Evolutionary conservation across 345 rosid genomes (phyloP).

Genomic region (Salix exigua): DNA sequence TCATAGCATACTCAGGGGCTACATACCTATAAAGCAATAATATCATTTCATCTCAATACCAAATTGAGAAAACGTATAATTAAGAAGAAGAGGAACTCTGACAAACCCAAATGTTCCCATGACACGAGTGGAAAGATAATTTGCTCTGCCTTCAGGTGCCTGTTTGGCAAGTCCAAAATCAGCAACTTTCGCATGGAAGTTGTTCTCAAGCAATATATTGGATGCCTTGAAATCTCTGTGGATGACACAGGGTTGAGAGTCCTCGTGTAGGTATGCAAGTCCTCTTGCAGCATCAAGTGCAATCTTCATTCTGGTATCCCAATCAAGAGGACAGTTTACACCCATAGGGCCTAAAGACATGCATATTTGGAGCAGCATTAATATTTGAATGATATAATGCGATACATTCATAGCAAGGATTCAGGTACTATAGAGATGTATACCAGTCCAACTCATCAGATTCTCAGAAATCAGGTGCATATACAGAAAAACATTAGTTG

Average conservation of each 20-base stretch:
- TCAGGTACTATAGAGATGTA: background rate
- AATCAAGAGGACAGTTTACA: slow-evolving; percentile 83
- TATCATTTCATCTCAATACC: background rate
- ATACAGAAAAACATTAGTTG: background rate
- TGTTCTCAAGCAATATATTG: slow-evolving; percentile 91
- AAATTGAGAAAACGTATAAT: background rate
- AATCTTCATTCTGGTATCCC: slow-evolving; percentile 98
- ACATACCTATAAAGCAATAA: slow-evolving; percentile 61
- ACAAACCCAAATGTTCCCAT: slow-evolving; percentile 99
- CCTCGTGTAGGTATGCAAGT: slow-evolving; percentile 93
- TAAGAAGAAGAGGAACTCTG: slow-evolving; percentile 8
- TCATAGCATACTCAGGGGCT: slow-evolving; percentile 99
- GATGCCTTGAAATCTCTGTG: slow-evolving; percentile 99
- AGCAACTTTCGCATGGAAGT: slow-evolving; percentile 93
- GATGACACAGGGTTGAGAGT: slow-evolving; percentile 95
- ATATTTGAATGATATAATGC: background rate
- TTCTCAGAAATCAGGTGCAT: background rate
- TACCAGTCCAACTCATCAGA: background rate
- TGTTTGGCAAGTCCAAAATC: slow-evolving; percentile 99
- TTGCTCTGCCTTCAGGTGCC: slow-evolving; percentile 98
- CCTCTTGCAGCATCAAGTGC: slow-evolving; percentile 99
- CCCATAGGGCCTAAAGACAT: slow-evolving; percentile 77
- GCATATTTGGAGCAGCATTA: slow-evolving; percentile 19
- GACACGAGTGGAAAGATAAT: slow-evolving; percentile 91
- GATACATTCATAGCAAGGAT: background rate